These are phyloP conservation scores for Danielia reshetovae DNA, from an alignment of 805 yeast genomes.

Conservation along the genomic window DNA sequence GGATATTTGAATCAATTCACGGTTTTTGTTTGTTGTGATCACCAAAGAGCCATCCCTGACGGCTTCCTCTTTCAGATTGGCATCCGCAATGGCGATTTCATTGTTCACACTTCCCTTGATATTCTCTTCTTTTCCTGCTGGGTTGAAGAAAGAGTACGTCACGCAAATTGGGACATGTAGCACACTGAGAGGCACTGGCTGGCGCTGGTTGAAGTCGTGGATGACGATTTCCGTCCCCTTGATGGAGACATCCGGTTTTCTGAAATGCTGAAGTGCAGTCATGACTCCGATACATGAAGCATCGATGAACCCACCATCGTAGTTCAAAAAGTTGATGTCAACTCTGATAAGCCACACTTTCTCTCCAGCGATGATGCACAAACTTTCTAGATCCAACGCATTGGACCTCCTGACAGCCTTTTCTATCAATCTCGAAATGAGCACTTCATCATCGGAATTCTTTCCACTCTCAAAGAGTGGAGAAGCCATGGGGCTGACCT, in stretches of 20 bases:
- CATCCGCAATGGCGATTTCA: slow-evolving; percentile 69
- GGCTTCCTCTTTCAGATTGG: slow-evolving; percentile 71
- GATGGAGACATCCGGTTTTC: slow-evolving; percentile 78
- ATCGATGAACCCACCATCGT: slow-evolving; percentile 91
- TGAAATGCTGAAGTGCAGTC: slow-evolving; percentile 78
- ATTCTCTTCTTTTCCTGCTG: slow-evolving; percentile 58
- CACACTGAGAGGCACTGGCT: slow-evolving; percentile 80
- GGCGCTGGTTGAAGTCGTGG: slow-evolving; percentile 72
- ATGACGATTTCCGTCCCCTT: slow-evolving; percentile 61
- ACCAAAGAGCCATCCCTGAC: slow-evolving; percentile 77
- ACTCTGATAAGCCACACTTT: slow-evolving; percentile 91
- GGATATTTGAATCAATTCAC: slow-evolving; percentile 84
- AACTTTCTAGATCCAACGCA: slow-evolving; percentile 84
- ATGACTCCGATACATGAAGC: slow-evolving; percentile 87
- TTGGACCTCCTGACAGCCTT: slow-evolving; percentile 88
- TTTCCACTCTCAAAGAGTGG: slow-evolving; percentile 74
- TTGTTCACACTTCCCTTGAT: slow-evolving; percentile 60
- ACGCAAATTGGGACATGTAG: slow-evolving; percentile 88
- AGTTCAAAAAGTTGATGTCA: slow-evolving; percentile 82
- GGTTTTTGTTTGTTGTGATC: slow-evolving; percentile 81
- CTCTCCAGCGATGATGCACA: slow-evolving; percentile 87
- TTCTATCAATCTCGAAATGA: slow-evolving; percentile 79
- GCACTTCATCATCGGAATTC: slow-evolving; percentile 74
- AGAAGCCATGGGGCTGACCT: slow-evolving; percentile 86
- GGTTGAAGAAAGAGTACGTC: slow-evolving; percentile 82